These are phyloP conservation scores for Clarkia xantiana DNA, from an alignment of 345 rosid genomes.

Conservation along the genomic window DNA sequence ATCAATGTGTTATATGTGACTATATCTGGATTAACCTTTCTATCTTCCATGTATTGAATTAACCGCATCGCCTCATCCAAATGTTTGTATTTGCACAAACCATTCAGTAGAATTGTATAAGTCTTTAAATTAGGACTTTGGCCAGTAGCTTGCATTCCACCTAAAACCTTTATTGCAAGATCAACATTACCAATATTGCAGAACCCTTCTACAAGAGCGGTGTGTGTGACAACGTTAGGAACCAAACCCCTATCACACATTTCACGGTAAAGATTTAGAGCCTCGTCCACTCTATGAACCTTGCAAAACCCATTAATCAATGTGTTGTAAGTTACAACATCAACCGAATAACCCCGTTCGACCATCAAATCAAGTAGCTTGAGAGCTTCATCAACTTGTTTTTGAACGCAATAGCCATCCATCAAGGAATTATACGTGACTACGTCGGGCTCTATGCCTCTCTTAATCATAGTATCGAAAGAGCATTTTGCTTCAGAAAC, in stretches of 20 bases:
- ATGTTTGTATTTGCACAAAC: background rate
- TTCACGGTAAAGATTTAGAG: constrained; percentile 4
- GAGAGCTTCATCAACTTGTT: background rate
- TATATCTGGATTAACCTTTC: background rate
- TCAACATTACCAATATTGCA: background rate
- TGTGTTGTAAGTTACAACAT: no score
- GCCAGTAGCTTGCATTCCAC: background rate
- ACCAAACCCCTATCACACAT: constrained; percentile 4
- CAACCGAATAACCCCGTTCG: no score
- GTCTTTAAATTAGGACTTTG: background rate
- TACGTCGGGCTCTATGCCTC: constrained; percentile 1
- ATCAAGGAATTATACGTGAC: constrained; percentile 8
- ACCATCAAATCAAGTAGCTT: no score
- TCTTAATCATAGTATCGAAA: constrained; percentile 2
- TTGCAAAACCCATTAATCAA: no score
- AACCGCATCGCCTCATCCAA: background rate
- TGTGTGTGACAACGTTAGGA: background rate
- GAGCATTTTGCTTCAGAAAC: background rate
- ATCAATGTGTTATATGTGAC: background rate
- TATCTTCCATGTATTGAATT: background rate
- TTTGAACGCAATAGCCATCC: background rate
- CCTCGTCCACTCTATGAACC: constrained; percentile 1
- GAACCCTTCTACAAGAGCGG: constrained; percentile 1
- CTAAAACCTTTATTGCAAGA: background rate
- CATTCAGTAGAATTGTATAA: background rate